Base-by-base conservation (phyloP, 306 rosid genomes). In the Cicer pinnatifidum region DNA sequence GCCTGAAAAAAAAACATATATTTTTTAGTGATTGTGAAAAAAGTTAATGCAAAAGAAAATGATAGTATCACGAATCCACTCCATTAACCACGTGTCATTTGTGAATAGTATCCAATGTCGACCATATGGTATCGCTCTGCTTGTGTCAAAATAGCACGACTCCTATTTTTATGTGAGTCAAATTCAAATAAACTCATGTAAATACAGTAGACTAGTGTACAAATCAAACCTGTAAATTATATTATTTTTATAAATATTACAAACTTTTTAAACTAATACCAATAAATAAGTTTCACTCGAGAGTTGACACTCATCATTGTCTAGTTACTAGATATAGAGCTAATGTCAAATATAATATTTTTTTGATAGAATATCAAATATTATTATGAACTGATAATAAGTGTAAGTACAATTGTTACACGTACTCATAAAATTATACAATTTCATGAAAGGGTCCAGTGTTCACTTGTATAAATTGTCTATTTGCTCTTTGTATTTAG, bases 401-500 rank as follows among this genome's bases (percentile, higher is more conserved):
- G 11, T 23, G 11, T 66, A 44, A 44, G 19, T 11, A 44, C 15
- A 19, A 10, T 41, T 44, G 56, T 66, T 44, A 66, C 71, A 66
- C 6, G 64, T 1, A 65, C 58, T 46, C 40, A 11, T 66, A 23
- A 13, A 68, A 13, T 69, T 50, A 20, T 33, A 45, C 16, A 45
- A 11, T 44, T 67, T 45, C 46, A 44, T 67, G 45, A 40, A 9
- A 2, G 47, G 11, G 15, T 48, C 46, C 38, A 68, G 33, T 12
- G 61, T 35, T 69, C 48, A 70, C 63, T 86, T 82, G 89, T 87
- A 93, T 67, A 93, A 69, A 64, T 85, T 80, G 50, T 89, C 89
- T 80, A 91, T 86, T 88, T 93, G 88, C 51, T 91, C 89, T 76
- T 58, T 79, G 84, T 84, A 88, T 41, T 62, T 81, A 71, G 81